Conservation (phyloP, 2,329 filamentous ascomycete species). For the Pseudocercospora macadamiae region DNA sequence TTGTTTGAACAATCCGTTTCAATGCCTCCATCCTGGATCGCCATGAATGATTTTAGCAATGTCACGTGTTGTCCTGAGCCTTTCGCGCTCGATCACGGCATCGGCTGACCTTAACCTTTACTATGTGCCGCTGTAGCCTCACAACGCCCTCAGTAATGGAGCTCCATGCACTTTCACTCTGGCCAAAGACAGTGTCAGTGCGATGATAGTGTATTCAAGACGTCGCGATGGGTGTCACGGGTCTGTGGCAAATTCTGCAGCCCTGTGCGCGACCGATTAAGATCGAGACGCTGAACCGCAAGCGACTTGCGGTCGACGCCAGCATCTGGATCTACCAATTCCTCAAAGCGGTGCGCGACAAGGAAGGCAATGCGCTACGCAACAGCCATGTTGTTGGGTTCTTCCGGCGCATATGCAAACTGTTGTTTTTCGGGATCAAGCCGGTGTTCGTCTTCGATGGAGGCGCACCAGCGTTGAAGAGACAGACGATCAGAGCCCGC, state of each 20-base stretch:
- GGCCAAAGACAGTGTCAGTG: no score
- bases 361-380: conserved; percentile 93
- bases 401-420: conserved; percentile 96
- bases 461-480: conserved; percentile 85
- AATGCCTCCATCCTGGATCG: no score
- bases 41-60: not conserved
- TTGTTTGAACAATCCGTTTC: no score
- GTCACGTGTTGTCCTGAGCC: not conserved
- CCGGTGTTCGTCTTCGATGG: conserved; percentile 99
- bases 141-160: no score
- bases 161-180: no score
- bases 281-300: conserved; percentile 92
- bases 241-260: conserved; percentile 94
- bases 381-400: conserved; percentile 97
- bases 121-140: no score
- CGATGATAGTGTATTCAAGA: conserved; percentile 1
- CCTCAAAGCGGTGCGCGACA: conserved; percentile 96
- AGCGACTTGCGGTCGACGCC: conserved; percentile 93
- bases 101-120: no score
- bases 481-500: conserved; percentile 81
- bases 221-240: conserved; percentile 87
- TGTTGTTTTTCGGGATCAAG: conserved; percentile 93
- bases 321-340: conserved; percentile 99
- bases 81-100: conserved; percentile 8
- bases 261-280: conserved; percentile 95